Evolutionary conservation across 2,329 filamentous ascomycete genomes (phyloP).

Genomic region (Verticillium longisporum): DNA sequence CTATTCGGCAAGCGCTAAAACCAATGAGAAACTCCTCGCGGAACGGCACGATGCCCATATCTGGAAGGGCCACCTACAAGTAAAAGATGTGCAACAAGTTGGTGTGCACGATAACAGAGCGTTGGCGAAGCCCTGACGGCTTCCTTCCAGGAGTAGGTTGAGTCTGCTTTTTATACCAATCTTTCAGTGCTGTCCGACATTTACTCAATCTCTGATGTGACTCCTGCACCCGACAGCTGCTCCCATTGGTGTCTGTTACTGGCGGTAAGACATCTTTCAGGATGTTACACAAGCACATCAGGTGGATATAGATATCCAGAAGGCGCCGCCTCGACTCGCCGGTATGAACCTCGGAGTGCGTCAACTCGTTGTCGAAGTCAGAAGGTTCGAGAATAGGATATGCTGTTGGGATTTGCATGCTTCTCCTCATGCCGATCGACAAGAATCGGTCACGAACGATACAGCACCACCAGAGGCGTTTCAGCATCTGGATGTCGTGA

Average conservation of each 20-base stretch:
- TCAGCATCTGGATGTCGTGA: background rate
- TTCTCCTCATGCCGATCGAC: conserved; percentile 2
- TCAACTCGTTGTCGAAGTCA: background rate
- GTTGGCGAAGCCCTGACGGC: too few species aligned
- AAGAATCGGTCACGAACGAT: conserved; percentile 5
- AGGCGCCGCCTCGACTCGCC: background rate
- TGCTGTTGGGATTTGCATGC: background rate
- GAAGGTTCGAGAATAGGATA: background rate
- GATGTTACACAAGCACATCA: background rate
- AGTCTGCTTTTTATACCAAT: background rate
- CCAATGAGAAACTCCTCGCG: too few species aligned
- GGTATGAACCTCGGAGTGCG: background rate
- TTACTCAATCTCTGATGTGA: background rate
- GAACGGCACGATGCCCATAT: too few species aligned
- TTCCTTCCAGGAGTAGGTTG: background rate
- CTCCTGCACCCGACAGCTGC: background rate
- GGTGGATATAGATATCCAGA: background rate
- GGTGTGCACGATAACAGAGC: background rate
- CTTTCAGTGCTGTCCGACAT: background rate
- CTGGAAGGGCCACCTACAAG: background rate
- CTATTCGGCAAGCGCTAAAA: background rate
- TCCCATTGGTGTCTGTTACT: background rate
- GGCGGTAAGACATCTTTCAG: background rate
- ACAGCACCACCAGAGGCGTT: conserved; percentile 6
- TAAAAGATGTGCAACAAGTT: background rate